Conservation (phyloP, 2,329 filamentous ascomycete genomes). For the Pezicula rhizophila region DNA sequence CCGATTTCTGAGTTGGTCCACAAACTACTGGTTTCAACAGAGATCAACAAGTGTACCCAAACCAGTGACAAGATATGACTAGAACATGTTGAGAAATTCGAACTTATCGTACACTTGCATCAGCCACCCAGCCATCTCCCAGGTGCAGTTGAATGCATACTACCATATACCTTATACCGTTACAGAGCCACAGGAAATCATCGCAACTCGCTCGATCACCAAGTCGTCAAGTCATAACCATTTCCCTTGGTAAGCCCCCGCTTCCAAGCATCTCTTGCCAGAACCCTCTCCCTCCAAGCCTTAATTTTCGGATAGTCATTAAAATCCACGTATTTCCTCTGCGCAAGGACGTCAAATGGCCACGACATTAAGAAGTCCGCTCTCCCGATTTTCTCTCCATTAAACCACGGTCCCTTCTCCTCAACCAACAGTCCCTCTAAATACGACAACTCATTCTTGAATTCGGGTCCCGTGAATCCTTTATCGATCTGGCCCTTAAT, state of each 20-base stretch:
- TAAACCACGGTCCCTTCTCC: constrained; percentile 19
- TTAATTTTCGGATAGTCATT: constrained; percentile 26
- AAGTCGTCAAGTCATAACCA: constrained; percentile 23
- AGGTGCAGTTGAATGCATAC: too few species aligned
- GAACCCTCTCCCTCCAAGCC: constrained; percentile 26
- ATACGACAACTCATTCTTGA: constrained; percentile 15
- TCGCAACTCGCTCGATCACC: background rate
- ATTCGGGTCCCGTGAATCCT: constrained; percentile 16
- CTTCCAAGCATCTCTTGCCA: constrained; percentile 26
- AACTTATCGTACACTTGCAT: too few species aligned
- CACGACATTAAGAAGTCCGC: constrained; percentile 30
- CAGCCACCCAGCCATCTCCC: too few species aligned
- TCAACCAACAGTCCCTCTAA: constrained; percentile 20
- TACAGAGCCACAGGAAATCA: background rate
- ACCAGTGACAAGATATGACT: too few species aligned
- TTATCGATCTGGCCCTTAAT: constrained; percentile 13
- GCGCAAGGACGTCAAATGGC: constrained; percentile 27
- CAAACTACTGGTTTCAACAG: too few species aligned
- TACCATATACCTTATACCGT: too few species aligned
- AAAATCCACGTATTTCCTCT: constrained; percentile 25
- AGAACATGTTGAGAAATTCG: too few species aligned
- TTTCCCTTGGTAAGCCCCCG: constrained; percentile 26
- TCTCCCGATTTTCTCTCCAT: constrained; percentile 26
- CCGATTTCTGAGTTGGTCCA: too few species aligned
- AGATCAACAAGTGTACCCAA: too few species aligned